Evolutionary conservation across 2,329 filamentous ascomycete genomes (phyloP).

Genomic region (Blastomyces silverae): DNA sequence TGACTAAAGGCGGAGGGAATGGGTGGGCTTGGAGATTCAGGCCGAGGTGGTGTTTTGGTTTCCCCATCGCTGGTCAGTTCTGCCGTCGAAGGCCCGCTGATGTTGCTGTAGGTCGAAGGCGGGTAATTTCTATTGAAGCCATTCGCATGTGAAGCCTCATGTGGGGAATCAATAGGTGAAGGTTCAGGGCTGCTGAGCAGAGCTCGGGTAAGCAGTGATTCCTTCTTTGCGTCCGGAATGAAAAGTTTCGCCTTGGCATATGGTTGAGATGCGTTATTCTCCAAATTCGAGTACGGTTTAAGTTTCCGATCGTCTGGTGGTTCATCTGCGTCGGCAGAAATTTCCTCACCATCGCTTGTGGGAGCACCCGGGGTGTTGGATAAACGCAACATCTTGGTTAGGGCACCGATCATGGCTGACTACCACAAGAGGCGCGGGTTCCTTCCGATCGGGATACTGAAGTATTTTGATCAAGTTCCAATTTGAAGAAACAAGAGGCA

Average conservation of each 20-base stretch:
- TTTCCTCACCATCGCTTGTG: conserved; percentile 52
- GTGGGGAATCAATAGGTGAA: conserved; percentile 28
- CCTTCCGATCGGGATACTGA: neutral
- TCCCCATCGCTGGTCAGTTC: conserved; percentile 94
- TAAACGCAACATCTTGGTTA: conserved; percentile 39
- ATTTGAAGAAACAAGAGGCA: neutral
- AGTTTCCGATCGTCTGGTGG: conserved; percentile 58
- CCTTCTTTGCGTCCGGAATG: conserved; percentile 52
- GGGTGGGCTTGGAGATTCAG: conserved; percentile 84
- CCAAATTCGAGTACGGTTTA: conserved; percentile 12
- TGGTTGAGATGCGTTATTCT: conserved; percentile 28
- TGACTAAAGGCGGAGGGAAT: conserved; percentile 43
- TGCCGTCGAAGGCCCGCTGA: conserved; percentile 73
- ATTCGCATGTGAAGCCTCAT: conserved; percentile 12
- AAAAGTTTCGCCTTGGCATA: conserved; percentile 46
- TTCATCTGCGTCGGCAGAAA: conserved; percentile 73
- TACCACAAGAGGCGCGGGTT: neutral
- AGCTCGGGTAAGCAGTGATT: conserved; percentile 82
- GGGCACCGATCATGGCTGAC: conserved; percentile 15
- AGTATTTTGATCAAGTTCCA: neutral
- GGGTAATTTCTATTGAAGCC: conserved; percentile 33
- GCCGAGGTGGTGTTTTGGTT: conserved; percentile 79
- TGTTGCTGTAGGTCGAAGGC: conserved; percentile 67
- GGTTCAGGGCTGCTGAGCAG: conserved; percentile 61
- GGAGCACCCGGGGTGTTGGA: conserved; percentile 37